Evolutionary conservation across 1,284 basidiomycete genomes (phyloP), one percentile per base, ranked within the genome.

Genomic region (Blastosporella zonata): DNA sequence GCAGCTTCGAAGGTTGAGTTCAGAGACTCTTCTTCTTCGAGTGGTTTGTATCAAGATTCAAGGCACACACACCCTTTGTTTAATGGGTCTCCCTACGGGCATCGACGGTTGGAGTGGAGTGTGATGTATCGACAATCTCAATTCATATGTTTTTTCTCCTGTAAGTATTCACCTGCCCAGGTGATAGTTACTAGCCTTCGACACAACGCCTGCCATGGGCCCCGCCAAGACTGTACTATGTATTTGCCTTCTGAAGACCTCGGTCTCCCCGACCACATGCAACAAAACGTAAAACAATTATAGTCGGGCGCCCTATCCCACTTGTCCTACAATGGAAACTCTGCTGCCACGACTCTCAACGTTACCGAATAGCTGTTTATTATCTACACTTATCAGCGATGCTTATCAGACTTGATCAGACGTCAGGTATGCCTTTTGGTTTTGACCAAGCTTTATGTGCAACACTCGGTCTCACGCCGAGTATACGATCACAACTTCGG

Each of bases 21-120:
- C 43, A 15, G 29, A 22, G n/a, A 8, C 28, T 20, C 8, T 10
- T 6, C 5, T 29, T 23, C 29, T 42, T 10, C 1, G 10, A 15
- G 2, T 25, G n/a, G n/a, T n/a, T n/a, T n/a, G n/a, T n/a, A n/a
- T n/a, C n/a, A n/a, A n/a, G n/a, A n/a, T n/a, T n/a, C n/a, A n/a
- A n/a, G n/a, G n/a, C n/a, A n/a, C n/a, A 59, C 3, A 61, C 61
- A 4, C 61, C 64, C 1, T 65, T 62, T 29, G 62, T 67, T 8
- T 66, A 61, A 64, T 39, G 65, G 63, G 64, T 12, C 54, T 67
- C 2, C 65, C 65, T 35, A 64, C 63, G 23, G 62, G 63, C 17
- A 55, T 62, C 8, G 63, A 65, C 56, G 63, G 64, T n/a, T 49
- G 62, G 34, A 61, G 56, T 43, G 62, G 62, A 13, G 52, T 49